Evolutionary conservation across 805 yeast genomes (phyloP).

Genomic region (Ogataea polymorpha): DNA sequence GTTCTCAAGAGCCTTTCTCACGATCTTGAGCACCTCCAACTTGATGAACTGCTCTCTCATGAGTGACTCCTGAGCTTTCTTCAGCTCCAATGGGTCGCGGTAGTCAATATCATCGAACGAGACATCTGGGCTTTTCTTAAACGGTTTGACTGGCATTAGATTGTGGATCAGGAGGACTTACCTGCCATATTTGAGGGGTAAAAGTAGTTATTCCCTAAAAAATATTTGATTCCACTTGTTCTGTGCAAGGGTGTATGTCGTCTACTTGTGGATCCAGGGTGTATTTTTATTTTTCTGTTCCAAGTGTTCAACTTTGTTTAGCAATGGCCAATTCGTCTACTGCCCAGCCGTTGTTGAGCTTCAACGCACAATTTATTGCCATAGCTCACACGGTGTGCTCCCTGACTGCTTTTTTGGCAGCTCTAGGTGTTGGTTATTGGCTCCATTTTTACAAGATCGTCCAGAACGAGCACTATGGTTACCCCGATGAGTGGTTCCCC

Average conservation of each 20-base stretch:
- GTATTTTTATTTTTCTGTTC: conserved; percentile 7
- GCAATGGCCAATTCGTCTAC: conserved; percentile 11
- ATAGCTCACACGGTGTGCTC: conserved; percentile 73
- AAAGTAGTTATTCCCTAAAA: neutral
- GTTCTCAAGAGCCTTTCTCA: conserved; percentile 71
- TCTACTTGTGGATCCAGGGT: neutral
- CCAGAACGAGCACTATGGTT: conserved; percentile 78
- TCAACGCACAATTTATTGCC: conserved; percentile 69
- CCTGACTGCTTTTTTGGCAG: conserved; percentile 67
- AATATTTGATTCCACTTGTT: too few relatives aligned
- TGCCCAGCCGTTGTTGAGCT: conserved; percentile 22
- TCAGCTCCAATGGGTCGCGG: conserved; percentile 57
- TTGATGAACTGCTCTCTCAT: conserved; percentile 79
- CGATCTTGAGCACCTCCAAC: conserved; percentile 60
- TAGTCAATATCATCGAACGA: conserved; percentile 84
- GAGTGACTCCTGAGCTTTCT: conserved; percentile 73
- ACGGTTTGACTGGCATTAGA: conserved; percentile 11
- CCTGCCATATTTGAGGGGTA: conserved; percentile 10
- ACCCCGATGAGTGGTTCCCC: conserved; percentile 99
- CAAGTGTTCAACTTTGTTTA: conserved; percentile 2
- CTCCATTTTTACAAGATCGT: conserved; percentile 89
- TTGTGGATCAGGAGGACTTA: neutral
- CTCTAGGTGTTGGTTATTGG: conserved; percentile 68
- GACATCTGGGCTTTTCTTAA: conserved; percentile 56
- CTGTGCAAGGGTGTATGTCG: conserved; percentile 1